Base-by-base conservation (phyloP, 306 rosid genomes). In the Gleditsia sinensis region DNA sequence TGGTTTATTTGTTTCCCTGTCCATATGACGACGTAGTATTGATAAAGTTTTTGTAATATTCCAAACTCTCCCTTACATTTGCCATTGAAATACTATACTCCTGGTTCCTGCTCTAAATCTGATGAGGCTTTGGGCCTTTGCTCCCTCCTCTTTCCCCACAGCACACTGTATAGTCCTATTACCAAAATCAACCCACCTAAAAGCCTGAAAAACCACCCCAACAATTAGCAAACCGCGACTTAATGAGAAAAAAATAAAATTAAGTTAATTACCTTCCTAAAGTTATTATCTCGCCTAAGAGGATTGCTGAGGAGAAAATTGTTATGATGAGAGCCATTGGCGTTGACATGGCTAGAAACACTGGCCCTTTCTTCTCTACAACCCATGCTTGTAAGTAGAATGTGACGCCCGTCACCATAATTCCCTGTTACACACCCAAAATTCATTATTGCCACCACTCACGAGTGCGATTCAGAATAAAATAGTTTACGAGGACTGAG, bases 71-170 rank as follows among this genome's bases (percentile, higher is more conserved):
- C 32, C 4, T 9, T 9, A 40, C 1, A 0, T 34, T 6, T 5
- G 1, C 23, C 3, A 11, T 14, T 21, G 11, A 21, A 27, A 0
- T 13, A 1, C 16, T 0, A 45, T 3, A 34, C 62, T 25, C 9
- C 4, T 32, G 69, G 66, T 56, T 63, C 42, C 17, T 39, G 63
- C 72, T 83, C 84, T 34, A 80, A n/a, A 30, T 83, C 87, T 21
- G 19, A 33, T 0, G 80, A 71, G 37, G 71, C 42, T 43, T 54
- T 80, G 0, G 25, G 40, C 56, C 63, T 50, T 56, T 85, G 63
- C 67, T 92, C 98, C 81, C 77, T 90, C 27, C 84, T 85, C 74
- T 92, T 92, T 6, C 87, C 98, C 96, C 98, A 90, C 75, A 92
- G 69, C 62, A 92, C 92, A 39, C 83, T 80, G 68, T 88, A 92